Evolutionary conservation across 2,329 filamentous ascomycete genomes (phyloP).

Genomic region (Madurella fahalii): DNA sequence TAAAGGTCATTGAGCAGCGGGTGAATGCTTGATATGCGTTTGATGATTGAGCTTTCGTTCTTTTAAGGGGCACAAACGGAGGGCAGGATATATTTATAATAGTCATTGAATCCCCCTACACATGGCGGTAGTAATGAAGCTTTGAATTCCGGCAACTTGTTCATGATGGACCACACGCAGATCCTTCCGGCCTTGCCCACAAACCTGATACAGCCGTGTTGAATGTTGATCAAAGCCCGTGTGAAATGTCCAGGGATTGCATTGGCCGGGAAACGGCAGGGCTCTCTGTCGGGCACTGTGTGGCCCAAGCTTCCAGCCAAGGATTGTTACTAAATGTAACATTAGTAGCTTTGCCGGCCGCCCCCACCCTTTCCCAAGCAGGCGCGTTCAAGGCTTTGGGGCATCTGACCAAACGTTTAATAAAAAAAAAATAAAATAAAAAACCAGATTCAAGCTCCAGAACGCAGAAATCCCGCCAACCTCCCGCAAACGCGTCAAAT

Average conservation of each 20-base stretch:
- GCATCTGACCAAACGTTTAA: background rate
- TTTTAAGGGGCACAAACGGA: too few species aligned
- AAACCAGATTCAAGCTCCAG: background rate
- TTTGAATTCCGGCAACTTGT: too few species aligned
- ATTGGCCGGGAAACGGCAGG: background rate
- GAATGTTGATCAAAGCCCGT: background rate
- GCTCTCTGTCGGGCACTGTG: background rate
- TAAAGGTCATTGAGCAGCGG: background rate
- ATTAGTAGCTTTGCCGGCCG: constrained; percentile 2
- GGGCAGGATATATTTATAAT: too few species aligned
- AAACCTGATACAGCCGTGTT: too few species aligned
- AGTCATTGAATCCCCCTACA: too few species aligned
- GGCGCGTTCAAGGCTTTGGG: constrained; percentile 9
- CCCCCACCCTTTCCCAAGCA: constrained; percentile 5
- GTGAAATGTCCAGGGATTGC: background rate
- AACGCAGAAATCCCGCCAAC: background rate
- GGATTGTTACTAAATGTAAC: too few species aligned
- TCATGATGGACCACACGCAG: too few species aligned
- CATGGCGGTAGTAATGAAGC: too few species aligned
- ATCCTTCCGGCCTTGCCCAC: too few species aligned
- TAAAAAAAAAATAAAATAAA: background rate
- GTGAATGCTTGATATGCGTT: too few species aligned
- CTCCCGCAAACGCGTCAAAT: constrained; percentile 9
- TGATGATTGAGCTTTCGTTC: too few species aligned
- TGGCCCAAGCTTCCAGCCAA: constrained; percentile 8